phyloP scores from a whole-genome alignment of 176 grass and related monocot species.

The Triticum dicoccoides region DNA sequence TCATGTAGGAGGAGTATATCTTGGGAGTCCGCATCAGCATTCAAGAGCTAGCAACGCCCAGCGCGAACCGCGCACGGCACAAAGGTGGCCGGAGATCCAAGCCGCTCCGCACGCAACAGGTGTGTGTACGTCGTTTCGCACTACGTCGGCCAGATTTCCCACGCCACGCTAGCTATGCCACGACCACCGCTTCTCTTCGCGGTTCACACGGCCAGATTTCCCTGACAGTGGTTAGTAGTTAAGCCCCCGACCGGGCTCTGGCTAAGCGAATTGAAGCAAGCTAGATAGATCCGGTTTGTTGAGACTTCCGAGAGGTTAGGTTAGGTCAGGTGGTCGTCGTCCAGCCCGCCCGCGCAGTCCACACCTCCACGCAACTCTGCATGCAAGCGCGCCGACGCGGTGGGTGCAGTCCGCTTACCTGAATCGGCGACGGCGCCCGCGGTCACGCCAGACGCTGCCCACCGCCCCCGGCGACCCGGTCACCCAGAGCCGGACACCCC shows the following conservation, averaged over 20 bases:
- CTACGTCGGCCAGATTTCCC: neutral
- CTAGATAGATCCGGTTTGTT: slow-evolving; percentile 23
- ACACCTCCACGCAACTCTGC: neutral
- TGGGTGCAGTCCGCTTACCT: slow-evolving; percentile 43
- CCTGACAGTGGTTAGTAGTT: neutral
- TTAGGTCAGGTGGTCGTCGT: slow-evolving; percentile 30
- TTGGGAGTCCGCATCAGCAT: neutral
- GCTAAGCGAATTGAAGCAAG: neutral
- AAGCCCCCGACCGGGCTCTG: too few species aligned
- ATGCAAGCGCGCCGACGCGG: neutral
- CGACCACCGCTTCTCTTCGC: neutral
- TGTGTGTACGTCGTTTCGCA: too few species aligned
- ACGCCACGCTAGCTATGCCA: neutral
- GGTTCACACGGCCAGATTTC: neutral
- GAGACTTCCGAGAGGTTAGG: slow-evolving; percentile 23
- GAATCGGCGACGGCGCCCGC: neutral
- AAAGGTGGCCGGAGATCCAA: neutral
- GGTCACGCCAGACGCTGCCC: slow-evolving; percentile 49
- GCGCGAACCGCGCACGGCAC: neutral
- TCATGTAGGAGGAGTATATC: neutral
- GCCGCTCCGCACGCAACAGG: too few species aligned
- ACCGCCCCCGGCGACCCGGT: slow-evolving; percentile 4
- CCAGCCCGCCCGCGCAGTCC: too few species aligned
- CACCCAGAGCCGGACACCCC: neutral
- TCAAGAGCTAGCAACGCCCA: neutral